A percentile compares a stretch with the other conserved stretches of the same genome.
Evolutionary conservation across 1,139 yeast species (phyloP).

Genomic region (Yamadazyma oceani): DNA sequence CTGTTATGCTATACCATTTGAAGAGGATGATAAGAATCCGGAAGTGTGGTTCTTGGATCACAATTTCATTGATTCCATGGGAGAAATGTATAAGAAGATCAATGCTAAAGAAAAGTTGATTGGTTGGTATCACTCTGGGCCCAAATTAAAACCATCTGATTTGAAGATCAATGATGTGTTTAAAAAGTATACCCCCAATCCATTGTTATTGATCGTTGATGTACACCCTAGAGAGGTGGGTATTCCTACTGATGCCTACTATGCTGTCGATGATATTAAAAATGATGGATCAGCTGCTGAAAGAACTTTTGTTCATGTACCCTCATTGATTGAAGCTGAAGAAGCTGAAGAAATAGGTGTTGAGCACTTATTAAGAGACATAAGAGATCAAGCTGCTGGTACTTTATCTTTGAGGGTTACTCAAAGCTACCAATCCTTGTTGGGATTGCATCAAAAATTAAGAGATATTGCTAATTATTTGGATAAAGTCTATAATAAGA

Average conservation of each 20-base stretch:
- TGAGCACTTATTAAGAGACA: conserved; percentile 90
- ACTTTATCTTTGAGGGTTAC: conserved; percentile 83
- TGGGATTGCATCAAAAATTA: conserved; percentile 81
- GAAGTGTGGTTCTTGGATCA: conserved; percentile 98
- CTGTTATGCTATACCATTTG: conserved; percentile 89
- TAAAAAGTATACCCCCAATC: conserved; percentile 80
- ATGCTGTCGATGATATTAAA: conserved; percentile 92
- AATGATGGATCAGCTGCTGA: conserved; percentile 96
- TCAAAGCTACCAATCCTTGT: conserved; percentile 82
- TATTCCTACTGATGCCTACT: conserved; percentile 93
- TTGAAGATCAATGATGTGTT: conserved; percentile 86
- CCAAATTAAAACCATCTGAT: conserved; percentile 85
- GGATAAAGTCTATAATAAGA: conserved; percentile 67
- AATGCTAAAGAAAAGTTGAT: conserved; percentile 93
- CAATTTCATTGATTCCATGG: conserved; percentile 93
- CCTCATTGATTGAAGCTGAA: conserved; percentile 92
- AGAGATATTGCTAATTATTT: conserved; percentile 78
- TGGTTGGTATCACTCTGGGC: conserved; percentile 99
- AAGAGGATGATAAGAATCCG: conserved; percentile 90
- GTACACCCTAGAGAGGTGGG: conserved; percentile 82
- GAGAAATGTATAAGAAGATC: conserved; percentile 96
- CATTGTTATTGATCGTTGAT: conserved; percentile 86
- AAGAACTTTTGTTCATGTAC: conserved; percentile 89
- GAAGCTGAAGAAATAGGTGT: conserved; percentile 99
- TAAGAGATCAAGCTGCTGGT: conserved; percentile 96